Percentiles rank a stretch among this genome's conserved stretches.
Conservation (phyloP, 176 grass and related monocot species). For the Zea mays region DNA sequence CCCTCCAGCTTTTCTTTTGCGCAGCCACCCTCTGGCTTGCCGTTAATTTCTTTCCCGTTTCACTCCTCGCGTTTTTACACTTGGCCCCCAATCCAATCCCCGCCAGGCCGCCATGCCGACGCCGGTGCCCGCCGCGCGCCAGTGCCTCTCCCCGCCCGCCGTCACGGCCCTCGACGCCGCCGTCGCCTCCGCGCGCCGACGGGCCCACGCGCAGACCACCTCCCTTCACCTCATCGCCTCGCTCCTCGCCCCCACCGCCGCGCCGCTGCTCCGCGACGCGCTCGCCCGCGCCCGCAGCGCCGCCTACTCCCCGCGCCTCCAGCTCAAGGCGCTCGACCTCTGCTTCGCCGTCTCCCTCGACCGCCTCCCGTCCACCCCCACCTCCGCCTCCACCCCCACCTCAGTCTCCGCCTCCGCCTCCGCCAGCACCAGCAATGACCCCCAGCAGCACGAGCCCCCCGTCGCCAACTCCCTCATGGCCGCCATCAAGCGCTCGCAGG, state of each 20-base stretch:
- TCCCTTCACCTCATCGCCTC: conserved; percentile 62
- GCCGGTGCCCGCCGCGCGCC: conserved; percentile 56
- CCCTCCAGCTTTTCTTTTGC: no score
- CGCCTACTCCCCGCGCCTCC: conserved; percentile 67
- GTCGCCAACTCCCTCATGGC: conserved; percentile 93
- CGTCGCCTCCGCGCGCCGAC: conserved; percentile 38
- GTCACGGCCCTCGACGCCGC: conserved; percentile 40
- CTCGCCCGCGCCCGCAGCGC: conserved; percentile 64
- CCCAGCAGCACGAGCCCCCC: conserved; percentile 36
- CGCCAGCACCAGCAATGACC: background rate
- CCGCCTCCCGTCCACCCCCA: conserved; percentile 48
- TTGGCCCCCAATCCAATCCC: conserved; percentile 27
- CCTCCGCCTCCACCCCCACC: background rate
- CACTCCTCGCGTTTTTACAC: conserved; percentile 37
- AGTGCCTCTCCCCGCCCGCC: conserved; percentile 47
- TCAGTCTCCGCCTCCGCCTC: background rate
- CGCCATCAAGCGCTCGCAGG: conserved; percentile 87
- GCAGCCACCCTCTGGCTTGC: background rate
- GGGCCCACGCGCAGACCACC: conserved; percentile 72
- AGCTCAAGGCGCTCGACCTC: conserved; percentile 86
- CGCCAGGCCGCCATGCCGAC: conserved; percentile 57
- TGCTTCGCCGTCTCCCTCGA: conserved; percentile 83
- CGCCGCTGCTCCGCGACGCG: conserved; percentile 43
- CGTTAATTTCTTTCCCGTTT: conserved; percentile 8
- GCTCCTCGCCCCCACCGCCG: no score